Conservation (phyloP, 768 basidiomycete species). For the Paxillus ammoniavirescens region DNA sequence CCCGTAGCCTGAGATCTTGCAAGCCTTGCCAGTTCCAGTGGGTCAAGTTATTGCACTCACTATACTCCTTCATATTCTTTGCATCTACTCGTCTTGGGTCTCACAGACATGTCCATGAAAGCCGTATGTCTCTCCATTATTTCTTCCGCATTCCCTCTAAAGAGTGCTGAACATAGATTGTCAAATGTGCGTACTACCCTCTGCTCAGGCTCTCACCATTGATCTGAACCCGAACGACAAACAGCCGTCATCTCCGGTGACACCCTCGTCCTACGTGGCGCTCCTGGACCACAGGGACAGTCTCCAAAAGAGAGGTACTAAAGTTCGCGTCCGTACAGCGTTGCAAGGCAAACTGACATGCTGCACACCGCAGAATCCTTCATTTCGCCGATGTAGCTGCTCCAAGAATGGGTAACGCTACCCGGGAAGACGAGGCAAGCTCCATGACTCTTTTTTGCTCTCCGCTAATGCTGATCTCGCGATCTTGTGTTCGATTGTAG, state of each 20-base stretch:
- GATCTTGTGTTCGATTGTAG: slow-evolving; percentile 35
- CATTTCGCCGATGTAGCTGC: slow-evolving; percentile 87
- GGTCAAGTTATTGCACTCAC: too few relatives aligned
- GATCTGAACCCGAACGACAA: slow-evolving; percentile 23
- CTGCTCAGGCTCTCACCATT: slow-evolving; percentile 10
- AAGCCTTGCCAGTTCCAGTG: neutral
- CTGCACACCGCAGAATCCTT: slow-evolving; percentile 55
- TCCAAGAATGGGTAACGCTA: slow-evolving; percentile 79
- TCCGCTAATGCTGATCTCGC: slow-evolving; percentile 2
- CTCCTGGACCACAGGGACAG: slow-evolving; percentile 78
- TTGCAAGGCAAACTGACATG: slow-evolving; percentile 9
- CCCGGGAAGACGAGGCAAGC: slow-evolving; percentile 84
- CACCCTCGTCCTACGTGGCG: slow-evolving; percentile 79
- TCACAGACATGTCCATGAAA: slow-evolving; percentile 63
- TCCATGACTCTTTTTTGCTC: neutral
- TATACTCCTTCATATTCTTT: neutral
- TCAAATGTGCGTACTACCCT: slow-evolving; percentile 51
- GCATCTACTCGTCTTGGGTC: neutral
- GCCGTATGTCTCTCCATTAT: slow-evolving; percentile 49
- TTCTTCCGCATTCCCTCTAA: neutral
- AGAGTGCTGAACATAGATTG: slow-evolving; percentile 38
- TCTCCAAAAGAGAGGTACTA: slow-evolving; percentile 84
- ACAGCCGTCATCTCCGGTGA: slow-evolving; percentile 90
- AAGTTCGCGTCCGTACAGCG: neutral
- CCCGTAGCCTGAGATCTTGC: neutral